Conservation (phyloP, 805 yeast genomes). For the Starmerella gropengiesseri region DNA sequence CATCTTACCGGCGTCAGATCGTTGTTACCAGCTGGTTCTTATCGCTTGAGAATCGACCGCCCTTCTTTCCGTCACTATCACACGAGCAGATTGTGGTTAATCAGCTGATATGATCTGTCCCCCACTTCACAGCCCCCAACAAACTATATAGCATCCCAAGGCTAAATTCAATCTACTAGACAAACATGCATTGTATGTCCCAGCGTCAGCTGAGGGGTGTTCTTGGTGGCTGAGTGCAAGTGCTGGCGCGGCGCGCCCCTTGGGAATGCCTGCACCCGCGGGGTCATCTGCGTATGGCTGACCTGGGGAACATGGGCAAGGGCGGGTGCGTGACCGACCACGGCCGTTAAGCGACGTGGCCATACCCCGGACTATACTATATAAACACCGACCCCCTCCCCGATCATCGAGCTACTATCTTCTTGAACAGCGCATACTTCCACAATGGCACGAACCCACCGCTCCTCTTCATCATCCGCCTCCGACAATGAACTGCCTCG, state of each 20-base stretch:
- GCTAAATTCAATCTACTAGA: too few relatives aligned
- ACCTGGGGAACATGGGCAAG: neutral
- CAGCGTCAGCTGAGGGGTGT: too few relatives aligned
- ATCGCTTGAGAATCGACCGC: neutral
- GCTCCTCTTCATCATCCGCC: slow-evolving; percentile 28
- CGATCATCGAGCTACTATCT: too few relatives aligned
- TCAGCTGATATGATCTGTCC: neutral
- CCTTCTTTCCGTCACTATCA: too few relatives aligned
- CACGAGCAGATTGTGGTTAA: neutral
- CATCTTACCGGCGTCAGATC: neutral
- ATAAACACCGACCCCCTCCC: neutral
- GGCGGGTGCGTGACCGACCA: too few relatives aligned
- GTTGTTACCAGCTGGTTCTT: neutral
- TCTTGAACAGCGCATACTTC: too few relatives aligned
- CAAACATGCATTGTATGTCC: too few relatives aligned
- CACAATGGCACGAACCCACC: slow-evolving; percentile 26
- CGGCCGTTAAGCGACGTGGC: slow-evolving; percentile 7
- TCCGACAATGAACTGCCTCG: slow-evolving; percentile 51
- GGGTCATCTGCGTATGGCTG: too few relatives aligned
- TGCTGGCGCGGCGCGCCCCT: too few relatives aligned
- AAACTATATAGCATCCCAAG: too few relatives aligned
- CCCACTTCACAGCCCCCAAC: neutral
- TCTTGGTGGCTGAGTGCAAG: too few relatives aligned
- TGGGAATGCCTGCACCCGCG: too few relatives aligned
- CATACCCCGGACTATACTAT: neutral